These are phyloP conservation scores for Monilinia fructigena DNA, from an alignment of 2,329 filamentous ascomycete species.

Conservation along the genomic window DNA sequence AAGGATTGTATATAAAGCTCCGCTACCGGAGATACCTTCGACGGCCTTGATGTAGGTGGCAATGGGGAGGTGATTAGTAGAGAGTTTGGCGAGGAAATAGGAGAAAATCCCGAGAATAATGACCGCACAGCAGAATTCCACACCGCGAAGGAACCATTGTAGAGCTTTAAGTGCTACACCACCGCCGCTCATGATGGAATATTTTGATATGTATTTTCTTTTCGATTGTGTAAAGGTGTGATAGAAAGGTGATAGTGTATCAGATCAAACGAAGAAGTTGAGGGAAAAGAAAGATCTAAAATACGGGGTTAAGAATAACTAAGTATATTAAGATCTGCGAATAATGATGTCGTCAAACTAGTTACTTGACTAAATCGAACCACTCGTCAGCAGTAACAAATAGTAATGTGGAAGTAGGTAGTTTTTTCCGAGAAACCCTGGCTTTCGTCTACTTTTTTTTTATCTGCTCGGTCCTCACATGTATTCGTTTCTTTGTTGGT, in stretches of 20 bases:
- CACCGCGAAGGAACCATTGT: slow-evolving; percentile 68
- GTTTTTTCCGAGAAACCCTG: neutral
- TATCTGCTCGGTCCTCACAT: neutral
- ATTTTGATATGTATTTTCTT: neutral
- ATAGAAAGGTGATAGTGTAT: neutral
- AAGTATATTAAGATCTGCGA: slow-evolving; percentile 3
- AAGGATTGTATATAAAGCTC: slow-evolving; percentile 70
- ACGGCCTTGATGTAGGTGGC: slow-evolving; percentile 68
- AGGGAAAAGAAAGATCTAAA: neutral
- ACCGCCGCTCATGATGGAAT: slow-evolving; percentile 54
- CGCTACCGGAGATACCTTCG: slow-evolving; percentile 73
- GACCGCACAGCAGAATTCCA: slow-evolving; percentile 71
- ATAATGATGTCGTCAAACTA: slow-evolving; percentile 11
- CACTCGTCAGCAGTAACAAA: neutral
- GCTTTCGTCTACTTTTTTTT: neutral
- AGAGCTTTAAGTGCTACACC: slow-evolving; percentile 65
- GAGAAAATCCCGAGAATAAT: slow-evolving; percentile 77
- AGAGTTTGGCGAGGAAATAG: slow-evolving; percentile 77
- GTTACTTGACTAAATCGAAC: neutral
- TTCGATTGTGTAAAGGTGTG: neutral
- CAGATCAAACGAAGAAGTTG: neutral
- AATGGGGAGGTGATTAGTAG: slow-evolving; percentile 63
- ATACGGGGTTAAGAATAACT: neutral
- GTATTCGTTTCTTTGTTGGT: neutral
- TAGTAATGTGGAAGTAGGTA: neutral